These are phyloP conservation scores for Lyophyllum shimeji DNA, from an alignment of 768 basidiomycete genomes.

Conservation along the genomic window DNA sequence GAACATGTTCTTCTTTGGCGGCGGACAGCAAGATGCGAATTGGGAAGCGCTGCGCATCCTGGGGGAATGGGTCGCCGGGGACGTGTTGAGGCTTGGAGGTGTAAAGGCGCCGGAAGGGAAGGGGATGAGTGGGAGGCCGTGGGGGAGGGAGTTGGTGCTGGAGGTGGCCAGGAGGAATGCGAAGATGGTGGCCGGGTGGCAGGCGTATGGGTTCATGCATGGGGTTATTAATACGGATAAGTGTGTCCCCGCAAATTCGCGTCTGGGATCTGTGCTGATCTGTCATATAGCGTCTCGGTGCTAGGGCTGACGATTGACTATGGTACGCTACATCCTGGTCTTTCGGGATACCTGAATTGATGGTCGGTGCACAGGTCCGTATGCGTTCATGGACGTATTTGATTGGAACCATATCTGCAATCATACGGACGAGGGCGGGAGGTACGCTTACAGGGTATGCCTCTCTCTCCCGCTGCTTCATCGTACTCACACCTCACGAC, in stretches of 20 bases:
- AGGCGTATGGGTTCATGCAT: conserved; percentile 93
- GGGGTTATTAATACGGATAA: conserved; percentile 98
- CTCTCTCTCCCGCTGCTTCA: background rate
- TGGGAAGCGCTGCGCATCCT: conserved; percentile 73
- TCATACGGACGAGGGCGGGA: conserved; percentile 75
- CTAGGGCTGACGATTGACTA: conserved; percentile 79
- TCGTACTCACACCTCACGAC: background rate
- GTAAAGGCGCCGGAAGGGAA: conserved; percentile 35
- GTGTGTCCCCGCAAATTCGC: conserved; percentile 30
- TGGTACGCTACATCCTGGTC: conserved; percentile 32
- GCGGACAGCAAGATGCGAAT: conserved; percentile 73
- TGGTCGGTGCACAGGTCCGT: conserved; percentile 57
- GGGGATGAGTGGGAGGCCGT: conserved; percentile 69
- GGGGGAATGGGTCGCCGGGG: conserved; percentile 68
- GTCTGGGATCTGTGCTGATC: conserved; percentile 6
- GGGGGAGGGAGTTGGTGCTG: conserved; percentile 71
- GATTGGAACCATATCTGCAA: conserved; percentile 88
- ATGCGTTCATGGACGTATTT: conserved; percentile 94
- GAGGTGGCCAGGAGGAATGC: conserved; percentile 87
- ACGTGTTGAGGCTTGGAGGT: conserved; percentile 50
- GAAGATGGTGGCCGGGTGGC: conserved; percentile 93
- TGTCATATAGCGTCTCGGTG: conserved; percentile 59
- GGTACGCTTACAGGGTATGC: conserved; percentile 68
- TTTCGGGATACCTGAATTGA: too few species aligned
- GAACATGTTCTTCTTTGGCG: conserved; percentile 66